phyloP scores from a whole-genome alignment of 2,329 filamentous ascomycete genomes.

The Ascosphaera apis region DNA sequence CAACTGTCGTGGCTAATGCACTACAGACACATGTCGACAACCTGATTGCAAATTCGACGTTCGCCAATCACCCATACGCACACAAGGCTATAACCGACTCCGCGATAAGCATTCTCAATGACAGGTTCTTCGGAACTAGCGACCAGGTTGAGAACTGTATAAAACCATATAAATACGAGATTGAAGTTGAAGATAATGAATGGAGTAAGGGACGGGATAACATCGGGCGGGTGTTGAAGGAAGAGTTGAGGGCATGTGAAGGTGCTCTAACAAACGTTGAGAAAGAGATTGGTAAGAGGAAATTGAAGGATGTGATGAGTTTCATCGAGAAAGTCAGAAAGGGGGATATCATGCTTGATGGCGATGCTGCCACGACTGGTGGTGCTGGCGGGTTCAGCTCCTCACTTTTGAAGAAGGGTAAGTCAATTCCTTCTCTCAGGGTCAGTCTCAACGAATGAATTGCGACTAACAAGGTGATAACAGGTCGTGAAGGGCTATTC shows the following conservation, averaged over 20 bases:
- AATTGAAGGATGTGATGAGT: constrained; percentile 66
- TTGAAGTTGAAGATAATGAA: constrained; percentile 78
- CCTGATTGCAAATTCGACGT: constrained; percentile 59
- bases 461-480: constrained; percentile 5
- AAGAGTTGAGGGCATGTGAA: constrained; percentile 69
- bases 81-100: constrained; percentile 83
- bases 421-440: constrained; percentile 8
- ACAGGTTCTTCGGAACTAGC: constrained; percentile 87
- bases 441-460: constrained; percentile 1
- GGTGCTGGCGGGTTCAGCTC: constrained; percentile 89
- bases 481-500: constrained; percentile 82
- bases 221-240: constrained; percentile 56
- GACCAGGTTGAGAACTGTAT: constrained; percentile 98
- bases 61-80: constrained; percentile 75
- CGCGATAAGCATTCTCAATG: constrained; percentile 70
- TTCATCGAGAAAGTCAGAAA: constrained; percentile 82
- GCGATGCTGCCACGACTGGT: constrained; percentile 52
- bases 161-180: constrained; percentile 96
- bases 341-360: constrained; percentile 66
- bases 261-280: constrained; percentile 54
- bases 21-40: constrained; percentile 64
- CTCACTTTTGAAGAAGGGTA: constrained; percentile 62
- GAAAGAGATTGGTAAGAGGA: constrained; percentile 52
- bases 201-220: constrained; percentile 75
- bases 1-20: constrained; percentile 71